These are phyloP conservation scores for Aspergillus melleus DNA, from an alignment of 2,329 filamentous ascomycete species.

Conservation along the genomic window DNA sequence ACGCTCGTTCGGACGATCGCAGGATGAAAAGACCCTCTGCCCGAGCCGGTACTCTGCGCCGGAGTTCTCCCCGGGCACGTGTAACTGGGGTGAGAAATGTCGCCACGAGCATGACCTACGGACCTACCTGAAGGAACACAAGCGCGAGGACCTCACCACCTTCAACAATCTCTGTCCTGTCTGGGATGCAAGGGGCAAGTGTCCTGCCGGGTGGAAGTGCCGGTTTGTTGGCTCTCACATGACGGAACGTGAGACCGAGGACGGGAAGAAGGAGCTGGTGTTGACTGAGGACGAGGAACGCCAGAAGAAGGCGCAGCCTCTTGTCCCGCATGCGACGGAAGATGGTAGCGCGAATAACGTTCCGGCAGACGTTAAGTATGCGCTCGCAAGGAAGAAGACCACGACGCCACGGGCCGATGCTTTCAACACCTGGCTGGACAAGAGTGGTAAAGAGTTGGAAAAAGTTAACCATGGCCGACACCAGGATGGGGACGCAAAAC, in stretches of 20 bases:
- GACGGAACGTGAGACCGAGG: constrained; percentile 71
- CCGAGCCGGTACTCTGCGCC: constrained; percentile 67
- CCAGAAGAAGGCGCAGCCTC: constrained; percentile 41
- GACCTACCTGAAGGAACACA: constrained; percentile 79
- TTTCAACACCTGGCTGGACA: constrained; percentile 76
- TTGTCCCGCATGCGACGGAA: constrained; percentile 40
- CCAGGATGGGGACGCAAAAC: constrained; percentile 36
- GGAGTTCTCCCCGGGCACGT: constrained; percentile 78
- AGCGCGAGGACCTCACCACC: constrained; percentile 74
- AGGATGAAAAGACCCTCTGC: constrained; percentile 76
- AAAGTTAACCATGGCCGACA: constrained; percentile 52
- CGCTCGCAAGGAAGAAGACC: constrained; percentile 70
- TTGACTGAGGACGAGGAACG: constrained; percentile 60
- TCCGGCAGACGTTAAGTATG: constrained; percentile 67
- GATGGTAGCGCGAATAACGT: constrained; percentile 76
- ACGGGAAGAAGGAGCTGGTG: constrained; percentile 80
- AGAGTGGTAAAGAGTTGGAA: constrained; percentile 54
- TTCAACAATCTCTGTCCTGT: constrained; percentile 79
- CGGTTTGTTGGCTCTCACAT: constrained; percentile 87
- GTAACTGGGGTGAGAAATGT: constrained; percentile 77
- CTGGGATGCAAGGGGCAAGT: constrained; percentile 73
- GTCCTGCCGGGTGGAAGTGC: constrained; percentile 88
- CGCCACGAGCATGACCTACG: constrained; percentile 80
- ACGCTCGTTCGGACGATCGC: constrained; percentile 76
- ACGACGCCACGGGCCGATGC: constrained; percentile 71